phyloP scores from a whole-genome alignment of 225 moss, liverwort and hornwort genomes.

The Neckera pumila region DNA sequence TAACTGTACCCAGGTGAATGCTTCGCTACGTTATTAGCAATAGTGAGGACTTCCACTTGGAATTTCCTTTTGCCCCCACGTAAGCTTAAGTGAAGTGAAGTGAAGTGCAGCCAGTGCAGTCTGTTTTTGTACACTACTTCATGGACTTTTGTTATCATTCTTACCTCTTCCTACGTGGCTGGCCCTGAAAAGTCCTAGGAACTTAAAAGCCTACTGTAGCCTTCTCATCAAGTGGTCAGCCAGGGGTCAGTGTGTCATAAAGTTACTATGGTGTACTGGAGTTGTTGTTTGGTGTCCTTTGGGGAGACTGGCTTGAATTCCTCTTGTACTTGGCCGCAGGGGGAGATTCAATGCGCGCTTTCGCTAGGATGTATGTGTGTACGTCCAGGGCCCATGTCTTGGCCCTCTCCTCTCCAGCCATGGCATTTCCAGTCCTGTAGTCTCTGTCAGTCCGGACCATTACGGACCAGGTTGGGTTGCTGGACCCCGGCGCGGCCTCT shows the following conservation, averaged over 20 bases:
- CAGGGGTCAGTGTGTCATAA: neutral
- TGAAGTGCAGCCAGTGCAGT: neutral
- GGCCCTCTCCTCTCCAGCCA: neutral
- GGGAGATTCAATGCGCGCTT: neutral
- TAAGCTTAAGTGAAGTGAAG: too few species aligned
- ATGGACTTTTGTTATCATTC: neutral
- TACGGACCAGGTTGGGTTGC: too few species aligned
- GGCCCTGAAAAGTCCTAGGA: neutral
- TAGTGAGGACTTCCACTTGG: neutral
- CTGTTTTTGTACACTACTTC: neutral
- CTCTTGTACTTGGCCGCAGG: neutral
- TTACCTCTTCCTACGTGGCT: neutral
- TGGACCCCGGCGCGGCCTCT: neutral
- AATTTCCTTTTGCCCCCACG: neutral
- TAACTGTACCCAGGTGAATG: neutral
- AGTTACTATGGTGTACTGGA: neutral
- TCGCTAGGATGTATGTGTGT: too few species aligned
- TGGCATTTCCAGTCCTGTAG: neutral
- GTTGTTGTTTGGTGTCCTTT: constrained; percentile 12
- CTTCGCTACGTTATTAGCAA: neutral
- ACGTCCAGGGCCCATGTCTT: neutral
- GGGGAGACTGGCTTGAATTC: constrained; percentile 1
- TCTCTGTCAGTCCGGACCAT: too few species aligned
- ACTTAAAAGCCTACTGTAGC: neutral
- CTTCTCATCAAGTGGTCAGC: neutral